Evolutionary conservation across 2,329 filamentous ascomycete species (phyloP), one percentile per base, ranked within the genome.

Genomic region (Aspergillus ochraceoroseus): DNA sequence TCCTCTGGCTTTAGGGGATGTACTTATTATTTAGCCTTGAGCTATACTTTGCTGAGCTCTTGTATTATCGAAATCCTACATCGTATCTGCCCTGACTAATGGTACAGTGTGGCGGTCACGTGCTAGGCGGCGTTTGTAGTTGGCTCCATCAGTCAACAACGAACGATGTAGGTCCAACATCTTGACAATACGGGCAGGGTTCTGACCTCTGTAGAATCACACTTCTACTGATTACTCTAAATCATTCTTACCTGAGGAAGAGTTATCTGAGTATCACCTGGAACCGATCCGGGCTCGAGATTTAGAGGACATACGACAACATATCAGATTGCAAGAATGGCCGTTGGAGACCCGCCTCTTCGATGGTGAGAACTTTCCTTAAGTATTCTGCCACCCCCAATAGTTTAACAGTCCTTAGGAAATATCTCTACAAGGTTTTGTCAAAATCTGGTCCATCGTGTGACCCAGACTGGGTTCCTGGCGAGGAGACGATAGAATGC

Each of bases 361-460:
- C 51, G 51, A 44, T 58, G 48, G 47, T 53, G 26, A 33, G 26
- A 8, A 17, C 22, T 2, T 11, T 33, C 11, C 6, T 19, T 19
- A 8, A 19, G 15, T 2, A 15, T 30, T n/a, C n/a, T n/a, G n/a
- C 26, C 17, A 23, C 26, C n/a, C 7, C 9, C 22, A 17, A 23
- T 12, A 32, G n/a, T 30, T 43, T 59, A 9, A 61, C 30, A 27
- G 17, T 14, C 17, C 8, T 19, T 47, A 94, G 88, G 88, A 82
- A 79, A 64, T 83, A 94, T 62, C 76, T 96, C 42, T 81, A 96
- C 66, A 82, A 77, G 47, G 81, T 95, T 50, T 76, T 94, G 41
- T 81, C 75, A 43, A 82, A 81, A 20, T 70, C 76, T 3, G 90
- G 92, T 1, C 87, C 92, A 1, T 95, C 86, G 63, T 89, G 85